These are phyloP conservation scores for Tulasnella calospora DNA, from an alignment of 768 basidiomycete species.

Conservation along the genomic window DNA sequence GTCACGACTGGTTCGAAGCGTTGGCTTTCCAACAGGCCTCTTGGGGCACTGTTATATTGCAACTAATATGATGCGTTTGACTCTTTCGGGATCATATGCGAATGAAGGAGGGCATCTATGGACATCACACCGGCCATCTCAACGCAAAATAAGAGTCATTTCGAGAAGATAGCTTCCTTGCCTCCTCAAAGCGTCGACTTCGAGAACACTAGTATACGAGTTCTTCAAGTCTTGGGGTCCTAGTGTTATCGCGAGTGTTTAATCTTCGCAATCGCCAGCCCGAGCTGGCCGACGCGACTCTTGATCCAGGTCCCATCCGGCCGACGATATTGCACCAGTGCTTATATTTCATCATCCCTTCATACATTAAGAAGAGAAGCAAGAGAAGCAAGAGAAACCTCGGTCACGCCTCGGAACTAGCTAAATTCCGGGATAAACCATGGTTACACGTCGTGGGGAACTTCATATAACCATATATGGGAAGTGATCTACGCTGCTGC, in stretches of 20 bases:
- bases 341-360: neutral
- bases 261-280: neutral
- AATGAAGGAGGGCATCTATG: neutral
- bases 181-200: neutral
- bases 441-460: neutral
- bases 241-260: neutral
- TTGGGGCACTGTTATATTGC: neutral
- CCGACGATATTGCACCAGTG: neutral
- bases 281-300: neutral
- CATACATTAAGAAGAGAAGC: neutral
- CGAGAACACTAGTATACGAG: neutral
- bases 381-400: neutral
- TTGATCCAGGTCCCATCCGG: neutral
- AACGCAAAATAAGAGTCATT: neutral
- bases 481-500: neutral
- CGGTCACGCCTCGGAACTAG: neutral
- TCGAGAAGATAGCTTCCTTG: neutral
- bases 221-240: neutral
- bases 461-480: constrained; percentile 10
- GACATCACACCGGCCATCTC: neutral
- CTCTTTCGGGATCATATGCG: neutral
- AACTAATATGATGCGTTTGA: neutral
- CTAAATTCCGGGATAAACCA: neutral
- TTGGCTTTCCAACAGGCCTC: neutral
- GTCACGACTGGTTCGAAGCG: neutral